Percentiles rank a stretch among this genome's conserved stretches.
Evolutionary conservation across 1,284 basidiomycete species (phyloP).

Genomic region (Agroathelia rolfsii): DNA sequence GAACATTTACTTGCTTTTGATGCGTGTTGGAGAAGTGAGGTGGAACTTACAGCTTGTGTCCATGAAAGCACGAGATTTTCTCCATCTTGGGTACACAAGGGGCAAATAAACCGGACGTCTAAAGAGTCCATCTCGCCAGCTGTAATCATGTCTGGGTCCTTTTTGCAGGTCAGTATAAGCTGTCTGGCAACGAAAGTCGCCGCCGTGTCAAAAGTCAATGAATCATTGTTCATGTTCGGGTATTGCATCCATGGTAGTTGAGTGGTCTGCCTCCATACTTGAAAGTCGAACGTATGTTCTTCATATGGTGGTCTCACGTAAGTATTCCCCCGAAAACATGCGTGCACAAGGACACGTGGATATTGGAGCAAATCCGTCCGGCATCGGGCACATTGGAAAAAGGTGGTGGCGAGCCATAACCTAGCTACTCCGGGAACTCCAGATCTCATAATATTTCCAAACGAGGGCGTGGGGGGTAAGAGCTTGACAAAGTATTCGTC

Average conservation of each 20-base stretch:
- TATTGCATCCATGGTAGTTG: conserved; percentile 10
- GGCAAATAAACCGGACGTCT: conserved; percentile 26
- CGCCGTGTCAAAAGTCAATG: no score
- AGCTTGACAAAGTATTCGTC: conserved; percentile 17
- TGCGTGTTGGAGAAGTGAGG: no score
- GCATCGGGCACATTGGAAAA: conserved; percentile 32
- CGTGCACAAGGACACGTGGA: conserved; percentile 12
- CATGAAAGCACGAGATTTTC: no score
- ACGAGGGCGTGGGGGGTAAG: no score
- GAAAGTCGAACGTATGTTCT: conserved; percentile 10
- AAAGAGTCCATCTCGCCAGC: conserved; percentile 30
- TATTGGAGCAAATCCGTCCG: conserved; percentile 12
- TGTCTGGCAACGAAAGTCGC: conserved; percentile 21
- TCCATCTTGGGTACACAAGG: no score
- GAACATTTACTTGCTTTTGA: no score
- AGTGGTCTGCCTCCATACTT: conserved; percentile 10
- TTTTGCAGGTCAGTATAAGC: conserved; percentile 23
- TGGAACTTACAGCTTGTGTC: no score
- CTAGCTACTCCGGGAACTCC: no score
- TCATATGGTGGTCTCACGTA: conserved; percentile 9
- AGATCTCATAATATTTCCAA: no score
- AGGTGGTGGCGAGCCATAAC: conserved; percentile 35
- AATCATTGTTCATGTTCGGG: no score
- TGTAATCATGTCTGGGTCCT: conserved; percentile 31
- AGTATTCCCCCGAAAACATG: conserved; percentile 6